Percentiles rank a stretch among this genome's conserved stretches.
Conservation (phyloP, 495 filamentous ascomycete genomes). For the Neurospora sp. region DNA sequence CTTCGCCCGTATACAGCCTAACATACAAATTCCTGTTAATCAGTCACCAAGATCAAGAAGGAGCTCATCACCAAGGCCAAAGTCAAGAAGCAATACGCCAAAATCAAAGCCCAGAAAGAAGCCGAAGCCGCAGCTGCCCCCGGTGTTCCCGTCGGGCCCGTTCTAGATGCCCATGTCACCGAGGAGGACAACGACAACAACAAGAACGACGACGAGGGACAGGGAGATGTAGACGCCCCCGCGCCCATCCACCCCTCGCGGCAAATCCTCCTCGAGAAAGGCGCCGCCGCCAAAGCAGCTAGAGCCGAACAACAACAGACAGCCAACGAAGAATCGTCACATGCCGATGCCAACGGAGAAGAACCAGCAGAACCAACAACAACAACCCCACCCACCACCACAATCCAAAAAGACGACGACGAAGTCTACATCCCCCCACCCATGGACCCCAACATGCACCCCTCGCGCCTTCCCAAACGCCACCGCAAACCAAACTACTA, state of each 20-base stretch:
- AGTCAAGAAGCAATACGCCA: constrained; percentile 85
- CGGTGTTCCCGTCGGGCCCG: not conserved
- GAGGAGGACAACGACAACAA: not conserved
- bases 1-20: not conserved
- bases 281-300: constrained; percentile 12
- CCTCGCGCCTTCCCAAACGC: constrained; percentile 9
- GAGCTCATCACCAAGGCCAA: constrained; percentile 89
- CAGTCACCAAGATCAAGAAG: constrained; percentile 87
- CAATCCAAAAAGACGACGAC: not conserved
- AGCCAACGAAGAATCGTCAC: not conserved
- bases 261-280: constrained; percentile 6
- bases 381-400: not conserved
- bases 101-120: constrained; percentile 53
- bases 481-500: constrained; percentile 52
- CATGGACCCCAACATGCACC: constrained; percentile 3
- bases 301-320: not conserved
- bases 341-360: not conserved
- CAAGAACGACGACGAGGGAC: not conserved
- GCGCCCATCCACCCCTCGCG: not conserved
- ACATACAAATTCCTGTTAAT: not conserved
- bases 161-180: not conserved
- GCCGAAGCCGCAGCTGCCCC: not conserved
- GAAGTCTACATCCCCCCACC: not conserved
- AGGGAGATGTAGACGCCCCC: not conserved
- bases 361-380: not conserved